These are phyloP conservation scores for Lyophyllum atratum DNA, from an alignment of 768 basidiomycete species.

Conservation along the genomic window DNA sequence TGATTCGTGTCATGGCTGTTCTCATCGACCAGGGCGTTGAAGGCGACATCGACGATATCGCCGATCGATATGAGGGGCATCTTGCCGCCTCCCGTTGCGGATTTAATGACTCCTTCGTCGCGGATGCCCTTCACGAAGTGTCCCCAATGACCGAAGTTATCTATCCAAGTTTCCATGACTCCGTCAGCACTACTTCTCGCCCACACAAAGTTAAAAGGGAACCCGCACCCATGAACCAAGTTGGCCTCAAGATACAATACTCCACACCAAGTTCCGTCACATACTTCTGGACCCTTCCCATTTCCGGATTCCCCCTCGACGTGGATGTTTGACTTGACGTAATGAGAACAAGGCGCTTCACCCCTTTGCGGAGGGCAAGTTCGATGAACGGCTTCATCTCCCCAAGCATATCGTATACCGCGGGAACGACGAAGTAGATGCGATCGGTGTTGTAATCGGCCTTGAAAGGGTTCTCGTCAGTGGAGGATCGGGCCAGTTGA, in stretches of 20 bases:
- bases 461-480: constrained; percentile 29
- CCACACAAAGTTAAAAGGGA: not conserved
- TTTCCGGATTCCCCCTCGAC: constrained; percentile 11
- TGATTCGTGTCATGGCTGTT: constrained; percentile 25
- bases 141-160: not conserved
- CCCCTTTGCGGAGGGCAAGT: constrained; percentile 27
- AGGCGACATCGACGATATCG: constrained; percentile 35
- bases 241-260: constrained; percentile 35
- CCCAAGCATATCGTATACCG: constrained; percentile 5
- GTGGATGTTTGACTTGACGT: constrained; percentile 16
- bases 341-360: constrained; percentile 33
- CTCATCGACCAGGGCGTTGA: constrained; percentile 27
- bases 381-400: constrained; percentile 31
- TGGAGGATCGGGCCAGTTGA: constrained; percentile 36
- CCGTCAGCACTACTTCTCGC: not conserved
- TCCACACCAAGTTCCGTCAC: constrained; percentile 32
- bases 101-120: constrained; percentile 24
- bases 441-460: constrained; percentile 20
- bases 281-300: constrained; percentile 35
- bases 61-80: constrained; percentile 31
- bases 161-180: constrained; percentile 13
- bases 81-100: constrained; percentile 27
- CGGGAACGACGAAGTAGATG: constrained; percentile 14
- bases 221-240: constrained; percentile 38
- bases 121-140: constrained; percentile 22